Evolutionary conservation across 2,329 filamentous ascomycete species (phyloP), one percentile per base, ranked within the genome.

Genomic region (Domatiomyces globalis): DNA sequence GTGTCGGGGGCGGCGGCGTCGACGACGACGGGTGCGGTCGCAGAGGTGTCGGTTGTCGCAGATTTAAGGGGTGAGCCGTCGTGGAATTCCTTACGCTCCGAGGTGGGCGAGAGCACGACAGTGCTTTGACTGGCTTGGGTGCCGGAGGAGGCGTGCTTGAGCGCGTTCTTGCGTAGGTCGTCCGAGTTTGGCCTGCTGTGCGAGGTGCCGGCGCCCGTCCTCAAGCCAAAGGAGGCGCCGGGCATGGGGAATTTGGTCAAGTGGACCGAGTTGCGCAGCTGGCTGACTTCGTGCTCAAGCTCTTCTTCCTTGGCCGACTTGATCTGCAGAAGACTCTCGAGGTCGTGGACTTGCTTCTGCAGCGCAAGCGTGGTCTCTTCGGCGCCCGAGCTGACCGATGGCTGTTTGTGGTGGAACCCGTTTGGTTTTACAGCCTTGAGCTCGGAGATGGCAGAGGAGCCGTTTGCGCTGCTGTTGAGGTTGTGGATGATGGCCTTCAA

Each of bases 401-500:
- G 51, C 5, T 56, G 49, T 27, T 49, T 50, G 22, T 55, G 52
- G 18, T 54, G 51, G 27, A 51, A 42, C n/a, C 53, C 52, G 29
- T 56, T 60, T 39, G 53, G 42, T 50, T 58, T 10, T 52, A 58
- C 8, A 46, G 49, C 39, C 50, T 39, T 36, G 55, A 50, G 33
- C 10, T 39, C 33, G 4, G 29, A 10, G 29, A 7, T 33, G 29
- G 8, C 29, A 33, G n/a, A n/a, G n/a, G 29, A 33, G 46, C 51
- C 17, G 49, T 56, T 56, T 15, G 52, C 65, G 65, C 54, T 66
- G 63, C 20, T 63, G 78, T 88, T 95, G 39, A 98, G 75, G 17
- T 87, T 95, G 69, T 96, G 90, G 54, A 98, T 96, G 64, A 98
- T 96, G 44, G 92, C 90, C 69, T 96, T 98, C 58, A 98, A 77